Evolutionary conservation across 2,329 filamentous ascomycete species (phyloP).

Genomic region (Chrysosporium queenslandicum): DNA sequence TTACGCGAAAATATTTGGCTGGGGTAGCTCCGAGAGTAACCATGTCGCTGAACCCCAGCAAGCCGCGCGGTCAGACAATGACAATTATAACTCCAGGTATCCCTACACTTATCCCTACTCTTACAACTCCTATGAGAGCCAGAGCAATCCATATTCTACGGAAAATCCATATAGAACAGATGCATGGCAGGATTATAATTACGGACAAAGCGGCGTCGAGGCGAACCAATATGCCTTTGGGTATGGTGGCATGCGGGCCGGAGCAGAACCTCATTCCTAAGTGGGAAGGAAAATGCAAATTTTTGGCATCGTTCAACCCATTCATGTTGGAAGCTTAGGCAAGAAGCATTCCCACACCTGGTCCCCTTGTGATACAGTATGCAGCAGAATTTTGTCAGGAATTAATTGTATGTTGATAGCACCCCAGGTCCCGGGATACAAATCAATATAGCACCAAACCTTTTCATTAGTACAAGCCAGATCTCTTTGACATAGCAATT

Average conservation of each 20-base stretch:
- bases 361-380: no score
- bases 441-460: no score
- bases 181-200: constrained; percentile 9
- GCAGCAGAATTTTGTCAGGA: no score
- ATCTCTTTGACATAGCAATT: no score
- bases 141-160: background rate
- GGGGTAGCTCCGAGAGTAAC: background rate
- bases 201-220: constrained; percentile 15
- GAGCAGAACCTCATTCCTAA: background rate
- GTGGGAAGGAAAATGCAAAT: no score
- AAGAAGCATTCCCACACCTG: no score
- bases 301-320: no score
- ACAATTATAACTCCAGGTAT: background rate
- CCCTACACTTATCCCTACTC: background rate
- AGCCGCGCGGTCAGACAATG: background rate
- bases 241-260: constrained; percentile 10
- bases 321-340: no score
- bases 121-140: background rate
- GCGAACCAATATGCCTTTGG: constrained; percentile 15
- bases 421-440: no score
- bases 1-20: constrained; percentile 10
- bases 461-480: no score
- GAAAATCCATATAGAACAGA: background rate
- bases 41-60: background rate
- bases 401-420: no score